Conservation (phyloP, 768 basidiomycete species). For the Strobilomyces confusus region DNA sequence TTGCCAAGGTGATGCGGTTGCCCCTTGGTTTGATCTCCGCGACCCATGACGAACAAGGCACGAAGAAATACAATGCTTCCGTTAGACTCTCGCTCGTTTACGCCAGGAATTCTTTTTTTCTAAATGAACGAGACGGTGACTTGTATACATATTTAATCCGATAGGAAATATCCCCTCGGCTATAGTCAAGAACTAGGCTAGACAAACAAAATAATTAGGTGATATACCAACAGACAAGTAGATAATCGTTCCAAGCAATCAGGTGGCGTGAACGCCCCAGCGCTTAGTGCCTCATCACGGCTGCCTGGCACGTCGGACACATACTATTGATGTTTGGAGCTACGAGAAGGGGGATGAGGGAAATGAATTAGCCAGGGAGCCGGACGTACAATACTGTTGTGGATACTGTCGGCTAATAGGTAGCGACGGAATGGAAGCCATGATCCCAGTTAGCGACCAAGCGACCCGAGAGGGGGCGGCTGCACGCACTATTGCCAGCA, state of each 20-base stretch:
- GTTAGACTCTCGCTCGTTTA: constrained; percentile 22
- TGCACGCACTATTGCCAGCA: constrained; percentile 47
- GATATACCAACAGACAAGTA: constrained; percentile 14
- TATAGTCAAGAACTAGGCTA: constrained; percentile 27
- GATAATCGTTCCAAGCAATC: constrained; percentile 6
- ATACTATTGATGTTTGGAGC: constrained; percentile 40
- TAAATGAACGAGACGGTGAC: background rate
- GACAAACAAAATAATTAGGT: constrained; percentile 21
- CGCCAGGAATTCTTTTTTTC: constrained; percentile 7
- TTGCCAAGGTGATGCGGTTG: constrained; percentile 4
- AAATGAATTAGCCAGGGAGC: background rate
- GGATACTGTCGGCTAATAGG: constrained; percentile 42
- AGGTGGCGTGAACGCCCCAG: background rate
- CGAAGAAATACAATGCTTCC: constrained; percentile 24
- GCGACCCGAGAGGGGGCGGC: constrained; percentile 1
- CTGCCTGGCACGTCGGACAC: constrained; percentile 40
- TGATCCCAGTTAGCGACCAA: constrained; percentile 6
- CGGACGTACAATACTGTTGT: constrained; percentile 42
- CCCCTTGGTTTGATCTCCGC: constrained; percentile 30
- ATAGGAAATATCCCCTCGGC: constrained; percentile 22
- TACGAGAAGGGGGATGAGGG: constrained; percentile 12
- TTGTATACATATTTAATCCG: constrained; percentile 9
- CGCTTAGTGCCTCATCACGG: constrained; percentile 23
- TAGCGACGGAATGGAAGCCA: constrained; percentile 3
- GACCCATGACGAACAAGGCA: constrained; percentile 15